Evolutionary conservation across 331 rosid genomes (phyloP), one percentile per base, ranked within the genome.

Genomic region (Erythrophleum ivorense): DNA sequence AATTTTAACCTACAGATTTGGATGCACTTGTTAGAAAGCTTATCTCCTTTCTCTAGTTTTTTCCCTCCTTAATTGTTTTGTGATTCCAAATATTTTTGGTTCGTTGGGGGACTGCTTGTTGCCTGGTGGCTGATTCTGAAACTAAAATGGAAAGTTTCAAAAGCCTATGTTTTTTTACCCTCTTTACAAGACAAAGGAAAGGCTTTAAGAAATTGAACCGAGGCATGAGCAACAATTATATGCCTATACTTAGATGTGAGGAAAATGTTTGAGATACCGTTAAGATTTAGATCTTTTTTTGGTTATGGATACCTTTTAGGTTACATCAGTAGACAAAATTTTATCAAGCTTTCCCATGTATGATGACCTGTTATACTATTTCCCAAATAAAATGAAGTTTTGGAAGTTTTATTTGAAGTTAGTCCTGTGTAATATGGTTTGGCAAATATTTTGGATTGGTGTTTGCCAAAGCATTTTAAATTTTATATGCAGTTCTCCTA

Each of bases 121-220:
- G 41, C n/a, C 38, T 31, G 55, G 72, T 65, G 53, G 8, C 71
- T 13, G 41, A 78, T 54, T 15, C 77, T 73, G 18, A 31, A 49
- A 33, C 48, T 66, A 40, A 10, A 73, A 16, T 33, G 48, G 49
- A 71, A 15, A 52, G 3, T 70, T 21, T 77, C 38, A 18, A 57
- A 13, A 18, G 71, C 5, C 43, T 63, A 33, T 13, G 46, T 19
- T 34, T 34, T 24, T 24, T 36, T 36, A 36, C 40, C 6, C 55
- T 15, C 6, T 50, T 50, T 50, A 4, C 6, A 50, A 6, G 55
- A 14, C 4, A 31, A 24, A 19, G 11, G 3, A 33, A 54, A 34
- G 33, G 34, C 2, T 3, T n/a, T 5, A 71, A 49, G 21, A 29
- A 48, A 19, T 11, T 19, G 33, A 72, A 10, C 8, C 15, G 2